Base-by-base conservation (phyloP, 306 rosid species). In the Trichosanthes truncata region DNA sequence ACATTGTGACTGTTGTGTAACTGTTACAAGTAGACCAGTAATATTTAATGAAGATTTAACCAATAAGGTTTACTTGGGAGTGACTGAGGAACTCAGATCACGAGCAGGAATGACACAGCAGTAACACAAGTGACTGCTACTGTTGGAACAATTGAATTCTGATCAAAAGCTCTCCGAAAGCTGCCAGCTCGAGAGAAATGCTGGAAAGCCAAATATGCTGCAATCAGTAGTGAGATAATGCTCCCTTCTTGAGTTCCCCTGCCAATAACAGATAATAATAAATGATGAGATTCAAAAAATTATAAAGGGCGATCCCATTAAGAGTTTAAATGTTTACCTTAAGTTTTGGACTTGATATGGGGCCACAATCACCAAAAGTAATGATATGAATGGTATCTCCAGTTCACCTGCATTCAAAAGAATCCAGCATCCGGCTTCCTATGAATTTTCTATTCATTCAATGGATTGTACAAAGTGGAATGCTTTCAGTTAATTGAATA, bases 211-310 rank as follows among this genome's bases (percentile, higher is more conserved):
- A 95, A 56, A 88, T 93, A 93, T 59, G 84, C 98, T 15, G 89
- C 89, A 81, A 95, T 90, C 73, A 82, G 59, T 82, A 91, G 59
- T 55, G 98, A 86, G 84, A 93, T 31, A 26, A 89, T 82, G 35
- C 89, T 90, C 79, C 97, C 96, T 85, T 89, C 91, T 87, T 84
- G 91, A 79, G 90, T 93, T 82, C 89, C 89, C 88, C 99, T 95
- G 88, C 74, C 78, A 84, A 60, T 69, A 74, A 73, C 59, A 78
- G 78, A 74, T 63, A 82, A 15, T 46, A 51, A 18, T 60, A 83
- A 63, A 56, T 62, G 63, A 63, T 4, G 46, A 67, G 73, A 66
- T 79, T 15, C 25, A 51, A 72, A 72, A 38, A 81, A 59, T 76
- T 52, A 52, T 15, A 36, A 17, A 57, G 51, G 21, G 13, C 25